Percentiles rank a stretch among this genome's conserved stretches.
These are phyloP conservation scores for Cladobotryum mycophilum DNA, from an alignment of 2,329 filamentous ascomycete species.

Conservation along the genomic window DNA sequence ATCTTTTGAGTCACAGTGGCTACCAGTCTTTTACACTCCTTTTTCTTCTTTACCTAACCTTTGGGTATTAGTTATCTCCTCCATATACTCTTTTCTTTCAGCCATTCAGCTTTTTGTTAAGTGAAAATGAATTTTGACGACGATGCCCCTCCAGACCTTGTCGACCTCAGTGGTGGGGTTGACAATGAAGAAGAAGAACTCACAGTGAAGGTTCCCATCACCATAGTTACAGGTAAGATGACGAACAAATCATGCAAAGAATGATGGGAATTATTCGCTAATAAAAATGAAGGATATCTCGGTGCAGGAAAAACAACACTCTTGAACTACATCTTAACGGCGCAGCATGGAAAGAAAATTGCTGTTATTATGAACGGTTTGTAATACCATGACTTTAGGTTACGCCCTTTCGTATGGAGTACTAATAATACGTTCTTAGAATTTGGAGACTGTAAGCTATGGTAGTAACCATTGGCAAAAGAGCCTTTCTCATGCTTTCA, in stretches of 20 bases:
- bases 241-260: neutral
- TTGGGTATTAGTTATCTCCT: neutral
- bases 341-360: slow-evolving; percentile 94
- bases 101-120: neutral
- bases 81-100: too few species aligned
- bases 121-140: slow-evolving; percentile 56
- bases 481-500: slow-evolving; percentile 3
- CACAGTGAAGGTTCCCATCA: slow-evolving; percentile 68
- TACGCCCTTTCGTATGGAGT: neutral
- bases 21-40: too few species aligned
- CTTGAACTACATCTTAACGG: slow-evolving; percentile 91
- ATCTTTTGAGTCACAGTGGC: too few species aligned
- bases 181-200: slow-evolving; percentile 42
- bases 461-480: slow-evolving; percentile 12
- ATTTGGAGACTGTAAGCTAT: slow-evolving; percentile 68
- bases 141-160: slow-evolving; percentile 60
- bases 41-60: neutral
- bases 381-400: slow-evolving; percentile 1
- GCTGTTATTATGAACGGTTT: slow-evolving; percentile 90
- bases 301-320: slow-evolving; percentile 94
- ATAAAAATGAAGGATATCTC: slow-evolving; percentile 63
- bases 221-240: slow-evolving; percentile 67
- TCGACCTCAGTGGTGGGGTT: slow-evolving; percentile 37
- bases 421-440: slow-evolving; percentile 39
- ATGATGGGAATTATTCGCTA: neutral